A percentile compares a stretch with the other conserved stretches of the same genome.
These are phyloP conservation scores for Fusarium lateritium DNA, from an alignment of 2,329 filamentous ascomycete species.

Conservation along the genomic window DNA sequence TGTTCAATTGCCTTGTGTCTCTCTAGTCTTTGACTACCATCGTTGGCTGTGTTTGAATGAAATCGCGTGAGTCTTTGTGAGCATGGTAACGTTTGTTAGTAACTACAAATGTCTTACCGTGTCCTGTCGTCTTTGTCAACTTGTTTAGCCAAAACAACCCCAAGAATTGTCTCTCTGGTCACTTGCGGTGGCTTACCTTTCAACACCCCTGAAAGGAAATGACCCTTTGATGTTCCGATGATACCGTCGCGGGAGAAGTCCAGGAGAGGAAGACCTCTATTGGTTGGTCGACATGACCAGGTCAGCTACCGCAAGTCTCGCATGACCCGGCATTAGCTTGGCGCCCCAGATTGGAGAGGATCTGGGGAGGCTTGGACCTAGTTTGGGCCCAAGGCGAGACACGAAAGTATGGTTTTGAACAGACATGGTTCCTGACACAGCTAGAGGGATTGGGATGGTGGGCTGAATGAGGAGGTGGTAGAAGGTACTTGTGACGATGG, in stretches of 20 bases:
- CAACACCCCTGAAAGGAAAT: constrained; percentile 15
- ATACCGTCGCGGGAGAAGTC: constrained; percentile 6
- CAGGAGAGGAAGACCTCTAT: constrained; percentile 8
- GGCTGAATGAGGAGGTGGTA: constrained; percentile 18
- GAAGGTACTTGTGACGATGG: constrained; percentile 26
- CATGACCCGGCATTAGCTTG: constrained; percentile 30
- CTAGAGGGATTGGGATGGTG: constrained; percentile 28
- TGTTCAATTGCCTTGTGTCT: constrained; percentile 9
- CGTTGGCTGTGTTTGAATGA: neutral
- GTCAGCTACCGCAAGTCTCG: constrained; percentile 33
- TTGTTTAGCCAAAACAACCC: neutral
- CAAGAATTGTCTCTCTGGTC: constrained; percentile 4
- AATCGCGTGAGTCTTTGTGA: neutral
- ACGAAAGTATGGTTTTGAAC: constrained; percentile 14
- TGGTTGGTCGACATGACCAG: constrained; percentile 43
- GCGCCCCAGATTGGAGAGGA: constrained; percentile 12
- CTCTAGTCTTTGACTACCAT: constrained; percentile 1
- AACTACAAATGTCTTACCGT: neutral
- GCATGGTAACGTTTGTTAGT: no score
- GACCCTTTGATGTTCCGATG: constrained; percentile 28
- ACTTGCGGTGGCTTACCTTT: constrained; percentile 1
- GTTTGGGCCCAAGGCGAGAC: constrained; percentile 5
- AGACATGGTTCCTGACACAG: constrained; percentile 25
- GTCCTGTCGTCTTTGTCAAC: neutral
- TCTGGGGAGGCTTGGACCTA: constrained; percentile 18